phyloP scores from a whole-genome alignment of 257 asterid genomes.

The Solanum ahanhuiri region DNA sequence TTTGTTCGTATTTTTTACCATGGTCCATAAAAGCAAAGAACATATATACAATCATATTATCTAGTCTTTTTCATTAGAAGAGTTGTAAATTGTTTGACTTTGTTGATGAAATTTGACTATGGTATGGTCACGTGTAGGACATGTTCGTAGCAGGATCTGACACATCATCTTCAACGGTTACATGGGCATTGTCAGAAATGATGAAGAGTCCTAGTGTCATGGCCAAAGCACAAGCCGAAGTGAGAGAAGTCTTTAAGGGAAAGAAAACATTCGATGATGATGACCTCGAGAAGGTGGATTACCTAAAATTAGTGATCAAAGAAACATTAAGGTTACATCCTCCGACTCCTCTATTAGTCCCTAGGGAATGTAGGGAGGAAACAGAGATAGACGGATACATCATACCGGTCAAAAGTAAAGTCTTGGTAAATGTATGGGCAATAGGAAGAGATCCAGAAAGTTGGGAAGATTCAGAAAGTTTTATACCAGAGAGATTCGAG shows the following conservation, averaged over 20 bases:
- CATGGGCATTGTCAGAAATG: conserved; percentile 5
- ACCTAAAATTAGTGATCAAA: not conserved
- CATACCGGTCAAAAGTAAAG: not conserved
- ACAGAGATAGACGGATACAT: not conserved
- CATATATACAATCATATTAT: not conserved
- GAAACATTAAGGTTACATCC: not conserved
- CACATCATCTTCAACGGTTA: not conserved
- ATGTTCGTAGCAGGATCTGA: conserved; percentile 4
- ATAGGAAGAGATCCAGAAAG: conserved; percentile 6
- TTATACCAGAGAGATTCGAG: conserved; percentile 11
- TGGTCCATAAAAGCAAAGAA: not conserved
- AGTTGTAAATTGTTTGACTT: not conserved
- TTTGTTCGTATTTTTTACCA: not conserved
- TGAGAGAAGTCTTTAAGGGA: not conserved
- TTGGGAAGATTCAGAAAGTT: not conserved
- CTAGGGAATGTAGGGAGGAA: conserved; percentile 7
- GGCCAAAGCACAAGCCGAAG: not conserved
- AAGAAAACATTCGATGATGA: not conserved
- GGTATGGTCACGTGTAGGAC: not conserved
- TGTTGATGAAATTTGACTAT: not conserved
- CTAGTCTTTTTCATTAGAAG: not conserved
- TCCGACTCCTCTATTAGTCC: not conserved
- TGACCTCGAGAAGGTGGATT: not conserved
- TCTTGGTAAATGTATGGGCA: conserved; percentile 9
- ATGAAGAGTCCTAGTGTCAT: not conserved